Evolutionary conservation across 2,329 filamentous ascomycete species (phyloP).

Genomic region (Xylariaceae sp.): DNA sequence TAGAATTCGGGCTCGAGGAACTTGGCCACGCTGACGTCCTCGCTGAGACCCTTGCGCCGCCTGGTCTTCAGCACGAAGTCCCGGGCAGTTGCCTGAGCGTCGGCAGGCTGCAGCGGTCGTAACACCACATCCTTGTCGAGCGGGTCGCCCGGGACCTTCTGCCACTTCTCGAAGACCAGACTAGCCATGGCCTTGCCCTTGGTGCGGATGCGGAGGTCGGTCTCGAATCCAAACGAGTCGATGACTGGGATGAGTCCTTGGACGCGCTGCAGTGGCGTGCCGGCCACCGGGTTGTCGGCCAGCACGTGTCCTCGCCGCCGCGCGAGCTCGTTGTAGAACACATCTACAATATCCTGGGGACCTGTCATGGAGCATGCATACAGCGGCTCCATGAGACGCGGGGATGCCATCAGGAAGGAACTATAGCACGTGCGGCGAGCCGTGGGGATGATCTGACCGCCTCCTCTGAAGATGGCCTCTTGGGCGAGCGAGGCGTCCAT

Average conservation of each 20-base stretch:
- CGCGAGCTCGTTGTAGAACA: slow-evolving; percentile 86
- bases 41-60: slow-evolving; percentile 83
- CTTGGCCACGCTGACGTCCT: slow-evolving; percentile 92
- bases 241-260: slow-evolving; percentile 90
- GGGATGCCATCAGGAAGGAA: slow-evolving; percentile 94
- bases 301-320: slow-evolving; percentile 86
- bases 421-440: slow-evolving; percentile 88
- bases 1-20: slow-evolving; percentile 95
- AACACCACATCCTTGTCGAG: slow-evolving; percentile 80
- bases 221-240: slow-evolving; percentile 96
- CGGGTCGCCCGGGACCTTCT: slow-evolving; percentile 89
- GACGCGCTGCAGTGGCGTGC: slow-evolving; percentile 88
- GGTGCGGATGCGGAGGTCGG: slow-evolving; percentile 90
- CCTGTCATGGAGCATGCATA: slow-evolving; percentile 92
- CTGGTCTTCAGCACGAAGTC: slow-evolving; percentile 97
- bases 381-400: slow-evolving; percentile 91
- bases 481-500: slow-evolving; percentile 81
- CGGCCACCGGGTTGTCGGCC: slow-evolving; percentile 87
- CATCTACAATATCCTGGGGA: slow-evolving; percentile 78
- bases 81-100: slow-evolving; percentile 79
- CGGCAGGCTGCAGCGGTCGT: slow-evolving; percentile 78
- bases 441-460: slow-evolving; percentile 95
- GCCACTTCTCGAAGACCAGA: slow-evolving; percentile 93
- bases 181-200: slow-evolving; percentile 87
- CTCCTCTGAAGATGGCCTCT: slow-evolving; percentile 90